Conservation (phyloP, 2,329 filamentous ascomycete genomes). For the Magnaporthiopsis rhizophila region DNA sequence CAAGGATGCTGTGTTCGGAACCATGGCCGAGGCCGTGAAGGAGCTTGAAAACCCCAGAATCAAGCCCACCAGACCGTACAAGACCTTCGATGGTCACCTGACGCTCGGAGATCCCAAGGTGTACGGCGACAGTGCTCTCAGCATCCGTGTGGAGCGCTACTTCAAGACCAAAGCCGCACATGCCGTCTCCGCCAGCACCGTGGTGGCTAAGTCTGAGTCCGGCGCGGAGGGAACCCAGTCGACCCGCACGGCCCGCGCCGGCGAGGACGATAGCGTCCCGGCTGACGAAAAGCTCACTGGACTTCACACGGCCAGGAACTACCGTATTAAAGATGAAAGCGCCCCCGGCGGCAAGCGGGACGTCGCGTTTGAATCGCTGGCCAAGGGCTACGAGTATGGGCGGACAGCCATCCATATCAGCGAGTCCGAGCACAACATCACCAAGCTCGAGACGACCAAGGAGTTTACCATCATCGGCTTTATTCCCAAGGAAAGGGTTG, state of each 20-base stretch:
- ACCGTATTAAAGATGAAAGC: constrained; percentile 68
- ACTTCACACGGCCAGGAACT: constrained; percentile 71
- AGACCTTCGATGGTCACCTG: constrained; percentile 70
- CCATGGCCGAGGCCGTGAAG: constrained; percentile 74
- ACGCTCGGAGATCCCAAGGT: constrained; percentile 70
- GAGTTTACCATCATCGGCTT: constrained; percentile 83
- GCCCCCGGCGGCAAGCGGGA: constrained; percentile 74
- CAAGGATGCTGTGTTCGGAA: constrained; percentile 65
- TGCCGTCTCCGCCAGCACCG: constrained; percentile 68
- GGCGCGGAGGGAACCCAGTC: constrained; percentile 38
- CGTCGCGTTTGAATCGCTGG: constrained; percentile 72
- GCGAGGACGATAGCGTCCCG: background rate
- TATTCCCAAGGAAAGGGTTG: constrained; percentile 61
- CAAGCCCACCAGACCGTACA: constrained; percentile 68
- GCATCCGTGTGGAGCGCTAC: constrained; percentile 84
- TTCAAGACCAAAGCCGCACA: constrained; percentile 74
- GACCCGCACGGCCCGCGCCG: constrained; percentile 34
- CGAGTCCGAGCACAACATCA: constrained; percentile 78
- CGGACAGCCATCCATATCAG: constrained; percentile 85
- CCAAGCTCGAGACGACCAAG: constrained; percentile 71
- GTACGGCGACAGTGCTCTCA: constrained; percentile 61
- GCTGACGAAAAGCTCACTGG: constrained; percentile 43
- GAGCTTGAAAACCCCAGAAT: constrained; percentile 70
- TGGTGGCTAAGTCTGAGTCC: constrained; percentile 50
- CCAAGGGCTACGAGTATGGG: constrained; percentile 93